phyloP scores from a whole-genome alignment of 805 yeast species.

The Hanseniaspora guilliermondii region DNA sequence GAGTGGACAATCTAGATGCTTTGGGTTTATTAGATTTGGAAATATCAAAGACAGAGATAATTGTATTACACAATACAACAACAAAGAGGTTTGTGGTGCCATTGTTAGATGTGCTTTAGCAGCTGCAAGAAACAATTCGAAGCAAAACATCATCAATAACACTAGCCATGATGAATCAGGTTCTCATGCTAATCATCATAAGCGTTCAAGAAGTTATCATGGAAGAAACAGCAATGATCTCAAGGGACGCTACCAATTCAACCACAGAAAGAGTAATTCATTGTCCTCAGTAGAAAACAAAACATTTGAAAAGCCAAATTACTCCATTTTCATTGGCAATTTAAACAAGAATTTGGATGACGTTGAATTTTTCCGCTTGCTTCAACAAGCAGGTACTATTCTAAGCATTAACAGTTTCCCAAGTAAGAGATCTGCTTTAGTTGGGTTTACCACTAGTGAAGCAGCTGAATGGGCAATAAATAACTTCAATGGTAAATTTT shows the following conservation, averaged over 20 bases:
- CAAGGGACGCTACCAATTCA: neutral
- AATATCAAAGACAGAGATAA: conserved; percentile 55
- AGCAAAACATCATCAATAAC: conserved; percentile 15
- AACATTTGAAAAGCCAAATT: conserved; percentile 20
- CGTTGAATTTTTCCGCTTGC: conserved; percentile 45
- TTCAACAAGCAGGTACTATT: conserved; percentile 63
- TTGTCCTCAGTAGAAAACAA: conserved; percentile 4
- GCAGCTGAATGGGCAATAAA: conserved; percentile 70
- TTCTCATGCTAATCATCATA: conserved; percentile 2
- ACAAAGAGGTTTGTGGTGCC: conserved; percentile 68
- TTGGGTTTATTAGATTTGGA: conserved; percentile 69
- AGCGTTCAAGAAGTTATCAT: conserved; percentile 11
- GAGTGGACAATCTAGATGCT: conserved; percentile 63
- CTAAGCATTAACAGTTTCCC: conserved; percentile 61
- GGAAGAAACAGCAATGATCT: neutral
- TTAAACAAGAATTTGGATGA: conserved; percentile 53
- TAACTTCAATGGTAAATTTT: conserved; percentile 65
- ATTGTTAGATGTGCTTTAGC: conserved; percentile 68
- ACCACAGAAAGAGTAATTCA: conserved; percentile 4
- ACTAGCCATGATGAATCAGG: neutral
- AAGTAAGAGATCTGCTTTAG: conserved; percentile 71
- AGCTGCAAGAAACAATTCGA: conserved; percentile 40
- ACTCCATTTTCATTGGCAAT: conserved; percentile 63
- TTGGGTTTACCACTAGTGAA: conserved; percentile 50
- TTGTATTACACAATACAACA: conserved; percentile 65